Evolutionary conservation across 495 filamentous ascomycete species (phyloP).

Genomic region (Penicillium daleae): DNA sequence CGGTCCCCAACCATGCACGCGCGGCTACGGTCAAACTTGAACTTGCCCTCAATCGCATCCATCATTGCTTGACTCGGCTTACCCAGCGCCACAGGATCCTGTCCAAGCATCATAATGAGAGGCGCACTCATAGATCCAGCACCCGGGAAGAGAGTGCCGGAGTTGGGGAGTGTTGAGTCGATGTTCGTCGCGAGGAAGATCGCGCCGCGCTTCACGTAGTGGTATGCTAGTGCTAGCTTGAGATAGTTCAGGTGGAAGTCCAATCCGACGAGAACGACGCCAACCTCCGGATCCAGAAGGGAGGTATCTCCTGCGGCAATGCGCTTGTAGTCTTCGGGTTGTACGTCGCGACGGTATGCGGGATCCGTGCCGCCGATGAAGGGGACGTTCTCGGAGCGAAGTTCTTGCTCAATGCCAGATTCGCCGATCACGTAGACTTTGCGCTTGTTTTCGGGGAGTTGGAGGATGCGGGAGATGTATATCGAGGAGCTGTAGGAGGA

Average conservation of each 20-base stretch:
- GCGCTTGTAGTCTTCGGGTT: slow-evolving; percentile 72
- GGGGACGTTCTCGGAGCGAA: slow-evolving; percentile 72
- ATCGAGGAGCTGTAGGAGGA: slow-evolving; percentile 93
- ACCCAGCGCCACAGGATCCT: slow-evolving; percentile 76
- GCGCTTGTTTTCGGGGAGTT: slow-evolving; percentile 74
- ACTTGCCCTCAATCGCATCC: slow-evolving; percentile 97
- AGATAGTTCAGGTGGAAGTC: slow-evolving; percentile 95
- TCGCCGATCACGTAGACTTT: slow-evolving; percentile 96
- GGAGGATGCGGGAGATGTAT: slow-evolving; percentile 92
- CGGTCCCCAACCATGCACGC: slow-evolving; percentile 98
- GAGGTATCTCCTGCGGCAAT: slow-evolving; percentile 71
- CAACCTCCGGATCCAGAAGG: slow-evolving; percentile 82
- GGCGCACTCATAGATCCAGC: slow-evolving; percentile 84
- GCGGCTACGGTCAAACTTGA: slow-evolving; percentile 77
- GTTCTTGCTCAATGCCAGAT: slow-evolving; percentile 86
- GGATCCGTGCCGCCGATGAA: slow-evolving; percentile 92
- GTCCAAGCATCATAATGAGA: slow-evolving; percentile 70
- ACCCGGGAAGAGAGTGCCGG: slow-evolving; percentile 83
- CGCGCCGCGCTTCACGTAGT: slow-evolving; percentile 83
- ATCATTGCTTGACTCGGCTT: slow-evolving; percentile 99
- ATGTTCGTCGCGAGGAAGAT: slow-evolving; percentile 92
- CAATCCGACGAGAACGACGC: slow-evolving; percentile 83
- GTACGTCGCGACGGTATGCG: slow-evolving; percentile 71
- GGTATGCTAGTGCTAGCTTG: slow-evolving; percentile 80
- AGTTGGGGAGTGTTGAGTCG: slow-evolving; percentile 83